Base-by-base conservation (phyloP, 2,329 filamentous ascomycete species). In the Clonostachys chloroleuca region DNA sequence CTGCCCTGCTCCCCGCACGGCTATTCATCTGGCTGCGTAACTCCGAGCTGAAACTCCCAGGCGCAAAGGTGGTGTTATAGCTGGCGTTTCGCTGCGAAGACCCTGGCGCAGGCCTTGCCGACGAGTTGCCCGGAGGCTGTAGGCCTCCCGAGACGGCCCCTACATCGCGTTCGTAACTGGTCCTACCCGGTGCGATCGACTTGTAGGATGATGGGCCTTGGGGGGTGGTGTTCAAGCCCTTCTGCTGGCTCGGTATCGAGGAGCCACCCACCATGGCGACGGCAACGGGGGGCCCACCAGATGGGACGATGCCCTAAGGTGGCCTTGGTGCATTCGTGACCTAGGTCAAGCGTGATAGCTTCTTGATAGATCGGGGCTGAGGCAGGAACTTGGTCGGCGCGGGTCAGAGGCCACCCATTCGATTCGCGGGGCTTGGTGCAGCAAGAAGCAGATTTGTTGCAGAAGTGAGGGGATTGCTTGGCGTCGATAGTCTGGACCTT, bases 1-100 rank as follows among this genome's bases (percentile, higher is more conserved):
- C 65, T 24, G 63, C 53, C 44, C 66, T 58, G 52, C 66, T 68
- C 10, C 63, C 65, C 18, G 62, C 59, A 40, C 67, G 65, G 51
- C 56, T 58, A 40, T 57, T 78, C 61, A 86, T 78, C 63, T 82
- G 80, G 58, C 84, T 89, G 59, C 87, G 89, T 57, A 96, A 69
- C 50, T 96, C 92, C 34, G 91, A 85, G 58, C 86, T 95, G 74
- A 96, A 96, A 72, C 90, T 96, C 40, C 92, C 92, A 2, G 86
- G 85, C 24, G 80, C 83, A 47, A 83, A 77, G 35, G 84, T 83
- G 13, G 87, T 81, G 51, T 84, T 86, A 59, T 91, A 77, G 43
- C 87, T 89, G 40, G 36, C 50, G n/a, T 37, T 48, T 33, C 40
- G 12, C 43, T 35, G 39, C 17, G 43, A 40, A 18, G 39, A 47